Conservation (phyloP, 2,329 filamentous ascomycete species). For the Alternaria infectoria region DNA sequence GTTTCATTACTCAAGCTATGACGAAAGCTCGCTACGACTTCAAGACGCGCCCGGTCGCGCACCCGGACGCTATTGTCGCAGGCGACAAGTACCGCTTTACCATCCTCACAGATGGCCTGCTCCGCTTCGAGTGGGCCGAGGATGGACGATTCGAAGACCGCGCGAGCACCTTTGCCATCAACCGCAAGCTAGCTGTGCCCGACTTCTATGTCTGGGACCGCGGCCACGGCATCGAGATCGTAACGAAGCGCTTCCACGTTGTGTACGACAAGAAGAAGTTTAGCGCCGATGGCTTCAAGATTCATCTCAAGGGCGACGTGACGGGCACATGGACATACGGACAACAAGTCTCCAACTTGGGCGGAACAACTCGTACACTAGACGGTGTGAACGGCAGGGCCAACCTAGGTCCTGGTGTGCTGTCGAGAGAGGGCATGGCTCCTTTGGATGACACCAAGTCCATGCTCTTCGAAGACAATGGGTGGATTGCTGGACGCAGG, state of each 20-base stretch:
- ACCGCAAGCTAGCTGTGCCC: slow-evolving; percentile 57
- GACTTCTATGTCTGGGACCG: slow-evolving; percentile 58
- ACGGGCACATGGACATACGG: slow-evolving; percentile 61
- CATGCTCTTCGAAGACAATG: slow-evolving; percentile 63
- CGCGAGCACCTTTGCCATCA: slow-evolving; percentile 66
- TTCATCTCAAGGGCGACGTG: slow-evolving; percentile 54
- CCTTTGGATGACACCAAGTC: slow-evolving; percentile 61
- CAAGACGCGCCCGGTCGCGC: slow-evolving; percentile 53
- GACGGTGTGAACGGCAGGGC: slow-evolving; percentile 61
- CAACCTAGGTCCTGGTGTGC: slow-evolving; percentile 58
- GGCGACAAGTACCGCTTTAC: slow-evolving; percentile 65
- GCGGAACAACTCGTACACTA: slow-evolving; percentile 61
- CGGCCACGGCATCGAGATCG: slow-evolving; percentile 60
- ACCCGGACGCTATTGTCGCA: slow-evolving; percentile 54
- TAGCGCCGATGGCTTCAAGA: slow-evolving; percentile 57
- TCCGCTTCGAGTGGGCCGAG: slow-evolving; percentile 68
- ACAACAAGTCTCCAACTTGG: slow-evolving; percentile 51
- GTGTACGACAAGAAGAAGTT: slow-evolving; percentile 66
- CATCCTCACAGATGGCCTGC: slow-evolving; percentile 61
- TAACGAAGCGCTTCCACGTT: slow-evolving; percentile 62
- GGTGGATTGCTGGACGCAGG: slow-evolving; percentile 59
- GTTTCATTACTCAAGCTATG: slow-evolving; percentile 28
- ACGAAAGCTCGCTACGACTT: slow-evolving; percentile 51
- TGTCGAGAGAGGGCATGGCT: slow-evolving; percentile 60
- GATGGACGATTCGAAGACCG: slow-evolving; percentile 68